Evolutionary conservation across 2,329 filamentous ascomycete genomes (phyloP), one percentile per base, ranked within the genome.

Genomic region (Venturia carpophila): DNA sequence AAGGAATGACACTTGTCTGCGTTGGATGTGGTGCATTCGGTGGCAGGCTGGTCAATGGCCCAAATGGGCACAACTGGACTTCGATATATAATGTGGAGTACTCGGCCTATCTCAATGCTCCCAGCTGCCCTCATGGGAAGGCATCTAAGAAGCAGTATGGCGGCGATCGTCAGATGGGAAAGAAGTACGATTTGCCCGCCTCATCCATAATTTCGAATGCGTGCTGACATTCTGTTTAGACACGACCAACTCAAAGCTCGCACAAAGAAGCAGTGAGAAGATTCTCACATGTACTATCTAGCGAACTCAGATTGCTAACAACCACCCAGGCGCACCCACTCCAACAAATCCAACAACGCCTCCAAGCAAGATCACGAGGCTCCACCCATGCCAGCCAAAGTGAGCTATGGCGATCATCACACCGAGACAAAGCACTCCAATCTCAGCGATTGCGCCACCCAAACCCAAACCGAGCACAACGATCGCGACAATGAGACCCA

Each of bases 11-110:
- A 58, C 19, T 58, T 19, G n/a, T 58, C 19, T 58, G 52, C 27
- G 27, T 58, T 58, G 52, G 52, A 6, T 58, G 52, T 37, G 52
- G 52, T 19, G 52, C 30, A 11, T 58, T 58, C 30, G 52, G 15
- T 15, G 37, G 37, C 6, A n/a, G 37, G 13, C 13, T 21, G 17
- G 9, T 30, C 2, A 37, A 37, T 21, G 15, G 27, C 5, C 9
- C 11, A 3, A 52, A 52, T 1, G 47, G 47, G 5, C 52, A 58
- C 52, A 58, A 58, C 37, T 58, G 52, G 52, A 37, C 52, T n/a
- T 39, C 52, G 19, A 37, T 34, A 30, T 3, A 34, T 19, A 21
- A 34, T 34, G 30, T 37, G 13, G 52, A 58, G 24, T 58, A 58
- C 30, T 37, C 30, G 15, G 10, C 10, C 15, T 58, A 58, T 27